Evolutionary conservation across 169 alveolate genomes (phyloP).

Genomic region (Perkinsus olseni): DNA sequence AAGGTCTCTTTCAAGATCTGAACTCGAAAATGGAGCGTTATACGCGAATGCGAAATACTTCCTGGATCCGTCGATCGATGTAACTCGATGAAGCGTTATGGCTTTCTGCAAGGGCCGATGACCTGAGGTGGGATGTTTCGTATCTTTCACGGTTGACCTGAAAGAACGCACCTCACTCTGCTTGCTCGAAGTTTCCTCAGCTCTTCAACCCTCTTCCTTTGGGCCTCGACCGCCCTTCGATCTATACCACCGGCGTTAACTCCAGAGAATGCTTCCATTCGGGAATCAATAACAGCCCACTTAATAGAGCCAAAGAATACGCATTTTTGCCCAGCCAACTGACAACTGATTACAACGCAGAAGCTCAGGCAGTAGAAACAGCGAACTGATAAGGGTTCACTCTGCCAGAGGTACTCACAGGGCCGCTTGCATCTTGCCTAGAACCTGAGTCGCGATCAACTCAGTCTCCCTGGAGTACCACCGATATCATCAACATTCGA

Average conservation of each 20-base stretch:
- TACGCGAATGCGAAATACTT: not conserved
- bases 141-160: not conserved
- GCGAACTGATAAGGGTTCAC: not conserved
- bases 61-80: not conserved
- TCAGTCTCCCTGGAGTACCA: not conserved
- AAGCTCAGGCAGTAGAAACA: not conserved
- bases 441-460: not conserved
- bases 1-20: not conserved
- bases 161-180: not conserved
- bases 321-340: no score
- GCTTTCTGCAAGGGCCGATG: not conserved
- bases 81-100: not conserved
- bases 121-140: not conserved
- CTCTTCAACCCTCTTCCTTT: not conserved
- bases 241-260: not conserved
- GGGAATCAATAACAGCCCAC: no score
- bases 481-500: no score
- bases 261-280: not conserved
- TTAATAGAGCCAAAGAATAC: no score
- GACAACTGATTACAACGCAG: not conserved
- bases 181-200: not conserved
- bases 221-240: not conserved
- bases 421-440: not conserved
- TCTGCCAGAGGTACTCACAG: not conserved
- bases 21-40: not conserved